Evolutionary conservation across 345 rosid species (phyloP), one percentile per base, ranked within the genome.

Genomic region (Crucihimalaya himalaica): DNA sequence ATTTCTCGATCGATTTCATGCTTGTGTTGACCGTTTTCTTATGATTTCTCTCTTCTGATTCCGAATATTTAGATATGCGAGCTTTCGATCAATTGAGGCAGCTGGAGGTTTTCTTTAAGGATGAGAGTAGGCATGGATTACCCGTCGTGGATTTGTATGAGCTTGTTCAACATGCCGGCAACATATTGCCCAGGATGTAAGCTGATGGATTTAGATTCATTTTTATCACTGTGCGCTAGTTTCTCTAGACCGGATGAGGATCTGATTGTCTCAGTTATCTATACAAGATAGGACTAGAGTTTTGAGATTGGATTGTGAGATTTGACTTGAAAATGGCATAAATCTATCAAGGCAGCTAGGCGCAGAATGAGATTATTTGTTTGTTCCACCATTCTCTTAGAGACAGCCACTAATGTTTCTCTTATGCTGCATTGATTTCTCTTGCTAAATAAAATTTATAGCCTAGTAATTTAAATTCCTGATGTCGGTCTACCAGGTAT

Each of bases 131-230:
- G 68, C 96, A 88, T 56, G 97, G 96, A 23, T 87, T 87, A 37
- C 89, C 93, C 0, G 78, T 93, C 15, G 78, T 83, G 32, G 98
- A 93, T 83, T 80, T 90, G 66, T 93, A 93, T 61, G 92, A 93
- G 82, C 96, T 93, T 68, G 97, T 93, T 74, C 98, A 93, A 77
- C 96, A 93, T 70, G 98, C 98, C 50, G 97, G 97, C 25, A 93
- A 93, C 81, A 86, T 93, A 32, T 84, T 93, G 72, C 98, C 98
- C 66, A 81, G 96, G 75, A 79, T 85, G 98, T 93, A 79, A 84
- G 96, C 69, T 29, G 20, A 34, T 34, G 5, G 4, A 29, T 29
- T 5, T 18, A 0, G 15, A 50, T 75, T 43, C 25, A 4, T 27
- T 19, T 66, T 66, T 18, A 40, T 51, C 46, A 15, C 20, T 66